Evolutionary conservation across 441 rosid species (phyloP), one percentile per base, ranked within the genome.

Genomic region (Erodium chrysanthum): DNA sequence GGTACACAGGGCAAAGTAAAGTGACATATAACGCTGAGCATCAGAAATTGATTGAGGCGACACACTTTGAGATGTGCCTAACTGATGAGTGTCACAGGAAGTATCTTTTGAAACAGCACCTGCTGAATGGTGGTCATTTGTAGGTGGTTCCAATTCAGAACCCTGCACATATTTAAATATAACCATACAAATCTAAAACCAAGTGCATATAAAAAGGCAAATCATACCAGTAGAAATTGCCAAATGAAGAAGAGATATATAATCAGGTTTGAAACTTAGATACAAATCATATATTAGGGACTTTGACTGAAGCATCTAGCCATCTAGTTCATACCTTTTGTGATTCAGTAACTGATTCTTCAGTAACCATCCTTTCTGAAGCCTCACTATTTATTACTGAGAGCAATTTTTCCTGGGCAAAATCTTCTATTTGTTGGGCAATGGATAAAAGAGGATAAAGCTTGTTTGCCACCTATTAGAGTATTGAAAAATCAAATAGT

Each of bases 1-100:
- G 72, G 99, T 95, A 82, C 99, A 95, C 64, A 95, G 85, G 60
- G 98, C 98, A 87, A 92, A 95, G 82, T 87, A 92, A 68, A 95
- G 83, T 72, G 99, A 87, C 91, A 90, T 75, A 86, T 91, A 85
- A 73, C 83, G 91, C 81, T 92, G 97, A 60, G 96, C 98, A 81
- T 87, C 96, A 52, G 81, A 23, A 31, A 83, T 64, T 66, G 92
- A 82, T 74, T 70, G 71, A 67, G 84, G 75, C 66, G 86, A 76
- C 37, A 62, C 15, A 15, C 73, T 79, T 66, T 78, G 76, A 61
- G 79, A 76, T 52, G 81, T 70, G 72, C 68, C 68, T 67, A 83
- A 73, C 61, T 78, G 91, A 56, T 70, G 77, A 67, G 78, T 74
- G 68, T 86, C 92, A 10, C 81, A 69, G 63, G 83, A 78, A 65